A percentile compares a stretch with the other conserved stretches of the same genome.
Conservation (phyloP, 2,329 filamentous ascomycete genomes). For the Harringtonia aguacate region DNA sequence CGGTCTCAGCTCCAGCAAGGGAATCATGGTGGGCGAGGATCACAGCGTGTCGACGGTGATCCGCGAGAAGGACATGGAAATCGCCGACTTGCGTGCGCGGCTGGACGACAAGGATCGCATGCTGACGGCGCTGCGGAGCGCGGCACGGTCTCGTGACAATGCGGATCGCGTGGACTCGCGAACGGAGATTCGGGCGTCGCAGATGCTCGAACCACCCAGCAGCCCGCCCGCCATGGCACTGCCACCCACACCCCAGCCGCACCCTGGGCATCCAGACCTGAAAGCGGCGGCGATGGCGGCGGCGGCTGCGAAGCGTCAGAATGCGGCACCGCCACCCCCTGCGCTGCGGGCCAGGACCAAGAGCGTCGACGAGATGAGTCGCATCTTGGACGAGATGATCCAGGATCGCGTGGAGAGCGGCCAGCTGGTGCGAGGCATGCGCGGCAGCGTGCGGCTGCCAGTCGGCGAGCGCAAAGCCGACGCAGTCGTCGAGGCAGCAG, state of each 20-base stretch:
- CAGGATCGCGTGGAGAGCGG: conserved; percentile 74
- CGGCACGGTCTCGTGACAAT: conserved; percentile 74
- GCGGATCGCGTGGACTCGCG: conserved; percentile 43
- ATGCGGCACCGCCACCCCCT: no score
- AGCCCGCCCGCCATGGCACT: conserved; percentile 12
- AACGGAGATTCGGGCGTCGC: conserved; percentile 20
- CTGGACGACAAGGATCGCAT: conserved; percentile 94
- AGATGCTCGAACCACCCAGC: conserved; percentile 22
- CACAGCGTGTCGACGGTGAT: conserved; percentile 62
- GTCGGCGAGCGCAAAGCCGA: conserved; percentile 32
- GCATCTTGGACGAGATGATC: conserved; percentile 94
- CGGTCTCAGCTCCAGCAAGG: conserved; percentile 48
- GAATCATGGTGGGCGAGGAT: conserved; percentile 65
- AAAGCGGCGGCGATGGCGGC: no score
- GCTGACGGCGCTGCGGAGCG: conserved; percentile 75
- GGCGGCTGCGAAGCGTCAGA: conserved; percentile 3
- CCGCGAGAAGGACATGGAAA: conserved; percentile 85
- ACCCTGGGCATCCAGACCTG: conserved; percentile 1
- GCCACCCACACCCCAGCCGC: conserved; percentile 10
- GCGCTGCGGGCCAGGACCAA: conserved; percentile 45
- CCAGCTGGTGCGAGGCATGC: conserved; percentile 53
- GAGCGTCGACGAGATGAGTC: conserved; percentile 86
- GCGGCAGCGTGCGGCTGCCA: conserved; percentile 58
- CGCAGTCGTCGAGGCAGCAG: neutral
- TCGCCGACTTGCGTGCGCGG: conserved; percentile 77